These are phyloP conservation scores for Ormosia emarginata DNA, from an alignment of 306 rosid species.

Conservation along the genomic window DNA sequence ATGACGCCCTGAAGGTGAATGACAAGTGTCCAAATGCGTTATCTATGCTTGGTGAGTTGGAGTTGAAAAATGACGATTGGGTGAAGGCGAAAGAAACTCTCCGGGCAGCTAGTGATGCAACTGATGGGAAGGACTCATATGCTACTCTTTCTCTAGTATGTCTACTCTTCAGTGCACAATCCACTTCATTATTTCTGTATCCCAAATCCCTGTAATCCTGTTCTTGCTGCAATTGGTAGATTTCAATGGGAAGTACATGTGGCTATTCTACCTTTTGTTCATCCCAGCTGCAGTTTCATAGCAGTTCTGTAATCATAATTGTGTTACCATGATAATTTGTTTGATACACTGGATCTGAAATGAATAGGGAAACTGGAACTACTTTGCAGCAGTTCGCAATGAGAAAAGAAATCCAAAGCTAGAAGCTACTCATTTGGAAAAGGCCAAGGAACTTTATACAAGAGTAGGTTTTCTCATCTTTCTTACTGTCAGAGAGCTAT, in stretches of 20 bases:
- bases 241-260: background rate
- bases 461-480: slow-evolving; percentile 41
- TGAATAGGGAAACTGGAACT: slow-evolving; percentile 97
- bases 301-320: background rate
- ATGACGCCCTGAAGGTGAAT: slow-evolving; percentile 91
- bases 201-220: slow-evolving; percentile 1
- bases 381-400: slow-evolving; percentile 97
- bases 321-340: background rate
- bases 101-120: slow-evolving; percentile 92
- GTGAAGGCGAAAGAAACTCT: slow-evolving; percentile 98
- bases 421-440: slow-evolving; percentile 98
- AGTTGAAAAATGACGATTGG: slow-evolving; percentile 97
- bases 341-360: slow-evolving; percentile 31
- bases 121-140: slow-evolving; percentile 93
- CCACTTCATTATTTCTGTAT: slow-evolving; percentile 24
- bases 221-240: background rate
- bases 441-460: slow-evolving; percentile 92
- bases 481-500: slow-evolving; percentile 11
- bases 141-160: slow-evolving; percentile 88
- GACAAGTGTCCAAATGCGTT: slow-evolving; percentile 88
- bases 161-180: slow-evolving; percentile 18
- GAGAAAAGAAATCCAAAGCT: slow-evolving; percentile 97
- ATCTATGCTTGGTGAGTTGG: slow-evolving; percentile 97
- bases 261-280: slow-evolving; percentile 9
- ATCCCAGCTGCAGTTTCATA: background rate